Evolutionary conservation across 352 stramenopile species (phyloP), one percentile per base, ranked within the genome.

Genomic region (Phytophthora cajani): DNA sequence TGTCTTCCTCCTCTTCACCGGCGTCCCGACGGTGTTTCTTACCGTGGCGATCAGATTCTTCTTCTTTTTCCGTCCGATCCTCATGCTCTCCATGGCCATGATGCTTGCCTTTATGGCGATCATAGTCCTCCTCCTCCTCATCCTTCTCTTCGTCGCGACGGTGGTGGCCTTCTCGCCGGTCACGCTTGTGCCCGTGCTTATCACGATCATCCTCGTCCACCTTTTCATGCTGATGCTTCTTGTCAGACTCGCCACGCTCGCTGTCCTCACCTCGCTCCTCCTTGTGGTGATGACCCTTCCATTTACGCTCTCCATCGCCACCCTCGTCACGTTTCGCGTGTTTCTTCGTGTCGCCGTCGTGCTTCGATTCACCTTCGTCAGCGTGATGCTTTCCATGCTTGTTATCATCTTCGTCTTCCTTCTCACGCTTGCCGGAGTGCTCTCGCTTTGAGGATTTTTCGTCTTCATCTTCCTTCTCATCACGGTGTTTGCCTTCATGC

Each of bases 1-100:
- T 59, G 10, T 69, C 44, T 17, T 47, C 30, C 19, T 75, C 54
- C 2, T 71, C 54, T 23, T 75, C 47, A 5, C 66, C 54, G 57
- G 53, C 63, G 32, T 59, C 55, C 33, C 46, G 42, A 12, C 32
- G 51, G 27, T 30, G 30, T 11, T 16, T 44, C 19, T 66, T 71
- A n/a, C 56, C 23, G 9, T 64, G 49, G 51, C 17, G n/a, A 36
- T 38, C 42, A 5, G 47, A 23, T 44, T 57, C 23, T 23, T 64
- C 17, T 27, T 57, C 32, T 33, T n/a, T n/a, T n/a, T 64, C 17
- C 27, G 55, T 21, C 30, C 38, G 50, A 25, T 55, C 61, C 7
- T 51, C 38, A 12, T 63, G 4, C 7, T 64, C 47, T 30, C 64
- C 30, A 19, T 59, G 44, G 9, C 32, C 47, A 30, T 70, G 51